Evolutionary conservation across 768 basidiomycete genomes (phyloP), one percentile per base, ranked within the genome.

Genomic region (Daedalea quercina): DNA sequence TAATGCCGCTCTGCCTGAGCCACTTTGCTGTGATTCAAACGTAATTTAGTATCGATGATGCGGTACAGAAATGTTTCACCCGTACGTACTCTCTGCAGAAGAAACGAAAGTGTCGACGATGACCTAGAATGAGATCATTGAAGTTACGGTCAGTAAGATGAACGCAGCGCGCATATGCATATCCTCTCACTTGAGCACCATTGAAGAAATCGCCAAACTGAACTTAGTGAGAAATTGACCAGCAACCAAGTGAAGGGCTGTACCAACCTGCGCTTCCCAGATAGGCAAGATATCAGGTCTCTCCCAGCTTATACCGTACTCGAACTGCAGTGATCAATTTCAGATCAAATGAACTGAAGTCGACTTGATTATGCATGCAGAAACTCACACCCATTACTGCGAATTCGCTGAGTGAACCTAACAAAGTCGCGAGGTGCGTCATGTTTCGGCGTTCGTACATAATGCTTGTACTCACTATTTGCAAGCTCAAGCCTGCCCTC

Each of bases 151-250:
- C n/a, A 31, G 12, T 8, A 47, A 34, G 44, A 23, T 9, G n/a
- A 13, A 11, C 17, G 25, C 24, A 23, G 12, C 8, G 15, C 25
- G 25, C 24, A 24, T 19, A 47, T 24, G 25, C 24, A 6, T 31
- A 13, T 8, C 19, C 3, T 44, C 65, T 33, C 53, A 77, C 78
- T 68, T 87, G 87, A 11, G 90, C 89, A 1, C 91, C 91, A 61
- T 96, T 94, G 72, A 90, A 88, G 69, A 96, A 96, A 64, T 94
- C 93, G 20, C 92, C 92, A 58, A 94, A 94, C 81, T 44, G 23
- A 49, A n/a, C 45, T 40, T 50, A 35, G 41, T 45, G 34, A 51
- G 50, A 40, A 19, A 42, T 37, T 35, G 17, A 8, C 7, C 19
- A 54, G 24, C n/a, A 25, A 33, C n/a, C 3, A 20, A 24, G 2